These are phyloP conservation scores for Phialemoniopsis sp. DNA, from an alignment of 2,329 filamentous ascomycete genomes.

Conservation along the genomic window DNA sequence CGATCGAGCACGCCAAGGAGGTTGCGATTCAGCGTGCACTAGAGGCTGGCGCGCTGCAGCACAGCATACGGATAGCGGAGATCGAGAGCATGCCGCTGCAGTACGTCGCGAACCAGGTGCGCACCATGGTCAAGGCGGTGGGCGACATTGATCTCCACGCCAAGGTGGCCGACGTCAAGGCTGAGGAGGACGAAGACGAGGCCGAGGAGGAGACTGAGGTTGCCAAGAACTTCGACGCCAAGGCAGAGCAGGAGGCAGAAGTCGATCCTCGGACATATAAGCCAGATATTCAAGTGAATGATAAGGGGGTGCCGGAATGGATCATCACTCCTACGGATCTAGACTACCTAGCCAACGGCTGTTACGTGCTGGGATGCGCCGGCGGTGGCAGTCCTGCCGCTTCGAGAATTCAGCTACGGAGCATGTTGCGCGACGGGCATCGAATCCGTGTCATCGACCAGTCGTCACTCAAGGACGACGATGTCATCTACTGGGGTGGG, in stretches of 20 bases:
- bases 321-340: constrained; percentile 38
- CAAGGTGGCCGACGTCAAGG: constrained; percentile 20
- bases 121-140: constrained; percentile 29
- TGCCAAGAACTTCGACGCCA: constrained; percentile 30
- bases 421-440: constrained; percentile 33
- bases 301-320: constrained; percentile 26
- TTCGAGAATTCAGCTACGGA: constrained; percentile 27
- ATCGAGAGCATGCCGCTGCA: constrained; percentile 32
- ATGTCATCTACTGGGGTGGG: constrained; percentile 37
- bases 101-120: constrained; percentile 25
- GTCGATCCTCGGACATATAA: constrained; percentile 23
- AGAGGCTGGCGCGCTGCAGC: constrained; percentile 11
- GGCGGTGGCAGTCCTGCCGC: constrained; percentile 36
- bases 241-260: constrained; percentile 17
- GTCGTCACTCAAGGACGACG: constrained; percentile 34
- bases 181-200: constrained; percentile 8
- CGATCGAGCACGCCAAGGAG: constrained; percentile 13
- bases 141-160: constrained; percentile 35
- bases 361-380: constrained; percentile 41
- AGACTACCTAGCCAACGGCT: constrained; percentile 38
- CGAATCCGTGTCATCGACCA: constrained; percentile 32
- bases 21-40: constrained; percentile 12
- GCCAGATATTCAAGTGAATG: constrained; percentile 24
- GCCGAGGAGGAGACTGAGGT: constrained; percentile 9
- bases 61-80: constrained; percentile 30